Conservation (phyloP, 2,329 filamentous ascomycete genomes). For the Alternaria viburni region DNA sequence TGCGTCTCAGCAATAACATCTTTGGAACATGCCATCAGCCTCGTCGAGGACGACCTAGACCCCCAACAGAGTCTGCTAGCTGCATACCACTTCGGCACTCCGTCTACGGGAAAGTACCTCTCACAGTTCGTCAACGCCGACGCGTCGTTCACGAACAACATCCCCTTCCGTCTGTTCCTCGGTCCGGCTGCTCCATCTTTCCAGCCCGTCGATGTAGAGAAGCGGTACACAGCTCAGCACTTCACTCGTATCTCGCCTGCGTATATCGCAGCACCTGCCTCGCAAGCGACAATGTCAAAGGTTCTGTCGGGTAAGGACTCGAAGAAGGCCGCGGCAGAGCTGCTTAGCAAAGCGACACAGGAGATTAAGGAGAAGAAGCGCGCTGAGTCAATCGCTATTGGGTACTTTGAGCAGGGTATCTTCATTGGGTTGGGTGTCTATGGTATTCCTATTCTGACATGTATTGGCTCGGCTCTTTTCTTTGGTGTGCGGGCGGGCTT, state of each 20-base stretch:
- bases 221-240: slow-evolving; percentile 25
- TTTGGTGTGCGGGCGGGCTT: slow-evolving; percentile 34
- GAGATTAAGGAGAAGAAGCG: slow-evolving; percentile 45
- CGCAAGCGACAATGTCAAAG: slow-evolving; percentile 26
- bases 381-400: slow-evolving; percentile 37
- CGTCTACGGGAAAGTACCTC: slow-evolving; percentile 63
- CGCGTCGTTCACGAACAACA: slow-evolving; percentile 62
- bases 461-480: slow-evolving; percentile 33
- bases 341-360: slow-evolving; percentile 21
- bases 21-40: slow-evolving; percentile 62
- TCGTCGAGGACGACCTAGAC: slow-evolving; percentile 46
- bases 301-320: slow-evolving; percentile 16
- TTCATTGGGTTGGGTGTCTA: slow-evolving; percentile 46
- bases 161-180: slow-evolving; percentile 61
- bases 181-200: slow-evolving; percentile 31
- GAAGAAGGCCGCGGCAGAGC: slow-evolving; percentile 15
- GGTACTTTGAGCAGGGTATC: slow-evolving; percentile 42
- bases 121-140: slow-evolving; percentile 61
- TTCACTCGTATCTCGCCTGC: slow-evolving; percentile 29
- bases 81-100: slow-evolving; percentile 61
- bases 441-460: slow-evolving; percentile 38
- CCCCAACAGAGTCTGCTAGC: slow-evolving; percentile 46
- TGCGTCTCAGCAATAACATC: slow-evolving; percentile 56
- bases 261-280: slow-evolving; percentile 15
- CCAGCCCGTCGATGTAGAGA: slow-evolving; percentile 22